Evolutionary conservation across 306 rosid species (phyloP).

Genomic region (Rosa multiflora): DNA sequence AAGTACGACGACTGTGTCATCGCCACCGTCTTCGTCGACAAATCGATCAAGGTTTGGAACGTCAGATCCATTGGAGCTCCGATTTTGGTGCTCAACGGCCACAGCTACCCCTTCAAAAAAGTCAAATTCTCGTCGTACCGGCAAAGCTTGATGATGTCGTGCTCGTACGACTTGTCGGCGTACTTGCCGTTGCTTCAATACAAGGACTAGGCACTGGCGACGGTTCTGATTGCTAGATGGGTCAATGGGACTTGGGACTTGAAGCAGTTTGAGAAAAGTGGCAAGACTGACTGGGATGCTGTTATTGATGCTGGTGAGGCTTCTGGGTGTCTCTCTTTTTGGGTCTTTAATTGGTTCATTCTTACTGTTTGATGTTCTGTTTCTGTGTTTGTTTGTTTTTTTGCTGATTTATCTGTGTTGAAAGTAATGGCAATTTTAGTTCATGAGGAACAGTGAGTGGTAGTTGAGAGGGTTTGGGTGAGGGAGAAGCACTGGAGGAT

Average conservation of each 20-base stretch:
- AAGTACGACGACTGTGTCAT: too few relatives aligned
- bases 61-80: too few relatives aligned
- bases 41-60: too few relatives aligned
- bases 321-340: constrained; percentile 3
- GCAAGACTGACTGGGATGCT: constrained; percentile 87
- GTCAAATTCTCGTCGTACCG: too few relatives aligned
- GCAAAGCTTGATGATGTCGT: too few relatives aligned
- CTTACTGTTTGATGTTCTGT: not conserved
- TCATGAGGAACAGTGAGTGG: not conserved
- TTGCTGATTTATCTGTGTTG: not conserved
- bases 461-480: not conserved
- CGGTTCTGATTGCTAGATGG: constrained; percentile 46
- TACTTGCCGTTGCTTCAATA: too few relatives aligned
- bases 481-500: not conserved
- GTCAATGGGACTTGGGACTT: constrained; percentile 90
- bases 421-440: not conserved
- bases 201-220: too few relatives aligned
- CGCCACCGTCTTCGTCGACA: too few relatives aligned
- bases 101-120: too few relatives aligned
- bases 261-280: constrained; percentile 80
- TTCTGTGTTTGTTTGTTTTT: not conserved
- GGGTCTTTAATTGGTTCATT: not conserved
- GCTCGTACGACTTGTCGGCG: too few relatives aligned
- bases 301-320: constrained; percentile 89
- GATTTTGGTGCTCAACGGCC: too few relatives aligned